A percentile compares a stretch with the other conserved stretches of the same genome.
Conservation (phyloP, 2,329 filamentous ascomycete genomes). For the Pseudopyricularia javanii region DNA sequence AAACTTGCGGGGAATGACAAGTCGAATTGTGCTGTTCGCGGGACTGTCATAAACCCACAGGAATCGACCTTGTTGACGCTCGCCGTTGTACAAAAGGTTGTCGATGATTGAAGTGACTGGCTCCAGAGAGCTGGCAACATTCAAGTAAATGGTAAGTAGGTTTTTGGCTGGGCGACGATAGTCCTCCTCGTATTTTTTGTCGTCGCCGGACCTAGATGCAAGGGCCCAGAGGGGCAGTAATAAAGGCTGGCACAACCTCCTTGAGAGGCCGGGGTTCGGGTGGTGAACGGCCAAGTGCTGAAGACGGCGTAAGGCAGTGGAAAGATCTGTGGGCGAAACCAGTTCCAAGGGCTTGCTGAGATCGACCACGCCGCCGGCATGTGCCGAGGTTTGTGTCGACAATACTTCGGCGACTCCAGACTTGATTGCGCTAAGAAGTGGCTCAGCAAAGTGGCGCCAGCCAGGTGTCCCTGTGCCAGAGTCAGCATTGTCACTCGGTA, state of each 20-base stretch:
- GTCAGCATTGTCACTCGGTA: not conserved
- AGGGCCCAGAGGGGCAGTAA: constrained; percentile 53
- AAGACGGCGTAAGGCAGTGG: constrained; percentile 39
- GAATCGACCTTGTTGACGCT: constrained; percentile 13
- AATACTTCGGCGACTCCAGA: constrained; percentile 13
- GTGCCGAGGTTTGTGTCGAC: not conserved
- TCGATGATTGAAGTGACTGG: constrained; percentile 35
- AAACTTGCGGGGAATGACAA: constrained; percentile 21
- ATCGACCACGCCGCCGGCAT: constrained; percentile 25
- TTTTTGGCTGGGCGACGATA: constrained; percentile 32
- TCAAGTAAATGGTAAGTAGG: constrained; percentile 44
- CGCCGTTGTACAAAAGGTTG: constrained; percentile 44
- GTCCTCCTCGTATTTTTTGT: constrained; percentile 18
- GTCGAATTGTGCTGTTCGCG: constrained; percentile 36
- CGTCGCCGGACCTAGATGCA: constrained; percentile 31
- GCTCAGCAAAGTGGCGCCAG: constrained; percentile 49
- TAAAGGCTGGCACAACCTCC: constrained; percentile 45
- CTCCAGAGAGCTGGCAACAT: constrained; percentile 38
- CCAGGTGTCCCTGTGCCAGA: constrained; percentile 36
- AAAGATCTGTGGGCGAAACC: constrained; percentile 33
- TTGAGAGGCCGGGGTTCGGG: constrained; percentile 53
- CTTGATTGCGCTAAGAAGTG: constrained; percentile 40
- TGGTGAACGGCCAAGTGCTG: constrained; percentile 46
- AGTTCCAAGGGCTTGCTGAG: constrained; percentile 29
- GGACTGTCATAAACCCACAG: constrained; percentile 41